Evolutionary conservation across 805 yeast species (phyloP).

Genomic region (Candida montana): DNA sequence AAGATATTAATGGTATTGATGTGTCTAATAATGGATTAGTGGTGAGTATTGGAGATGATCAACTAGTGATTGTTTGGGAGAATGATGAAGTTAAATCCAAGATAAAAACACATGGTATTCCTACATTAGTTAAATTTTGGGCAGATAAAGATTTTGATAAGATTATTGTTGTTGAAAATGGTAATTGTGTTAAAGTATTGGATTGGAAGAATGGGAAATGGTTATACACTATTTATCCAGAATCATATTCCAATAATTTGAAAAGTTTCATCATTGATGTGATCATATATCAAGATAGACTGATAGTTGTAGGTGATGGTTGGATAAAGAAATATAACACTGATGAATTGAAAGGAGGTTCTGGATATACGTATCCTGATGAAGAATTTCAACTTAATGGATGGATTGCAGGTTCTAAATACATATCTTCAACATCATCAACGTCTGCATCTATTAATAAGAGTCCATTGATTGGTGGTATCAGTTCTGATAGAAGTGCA

Average conservation of each 20-base stretch:
- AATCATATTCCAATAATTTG: conserved; percentile 16
- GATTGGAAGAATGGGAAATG: conserved; percentile 30
- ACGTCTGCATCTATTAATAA: conserved; percentile 2
- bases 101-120: conserved; percentile 15
- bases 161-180: conserved; percentile 30
- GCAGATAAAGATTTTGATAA: conserved; percentile 27
- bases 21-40: conserved; percentile 26
- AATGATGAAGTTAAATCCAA: conserved; percentile 12
- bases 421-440: conserved; percentile 12
- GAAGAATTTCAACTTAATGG: conserved; percentile 17
- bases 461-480: conserved; percentile 18
- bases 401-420: conserved; percentile 17
- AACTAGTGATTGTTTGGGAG: conserved; percentile 27
- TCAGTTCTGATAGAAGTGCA: conserved; percentile 18
- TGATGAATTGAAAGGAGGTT: conserved; percentile 26
- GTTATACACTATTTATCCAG: conserved; percentile 29
- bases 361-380: conserved; percentile 28
- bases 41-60: conserved; percentile 29
- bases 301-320: conserved; percentile 30
- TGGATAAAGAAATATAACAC: conserved; percentile 29
- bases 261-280: conserved; percentile 18
- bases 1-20: conserved; percentile 27
- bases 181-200: conserved; percentile 26
- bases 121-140: conserved; percentile 29
- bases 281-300: conserved; percentile 18